phyloP scores from a whole-genome alignment of 306 rosid genomes.

The Echinosophora koreensis region DNA sequence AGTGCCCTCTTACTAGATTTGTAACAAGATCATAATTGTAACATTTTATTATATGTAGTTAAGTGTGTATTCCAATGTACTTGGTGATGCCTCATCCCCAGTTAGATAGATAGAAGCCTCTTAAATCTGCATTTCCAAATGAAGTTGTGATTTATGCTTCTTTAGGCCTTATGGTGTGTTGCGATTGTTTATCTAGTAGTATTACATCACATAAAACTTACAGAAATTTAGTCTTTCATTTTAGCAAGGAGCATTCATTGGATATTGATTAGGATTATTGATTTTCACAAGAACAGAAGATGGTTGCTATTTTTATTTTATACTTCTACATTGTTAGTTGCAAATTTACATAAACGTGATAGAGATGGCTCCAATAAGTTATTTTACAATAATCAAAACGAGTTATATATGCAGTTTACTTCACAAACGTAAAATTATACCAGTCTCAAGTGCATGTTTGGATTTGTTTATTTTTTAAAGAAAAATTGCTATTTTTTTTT shows the following conservation, averaged over 20 bases:
- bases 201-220: conserved; percentile 4
- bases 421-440: too few species aligned
- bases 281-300: conserved; percentile 16
- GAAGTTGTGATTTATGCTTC: conserved; percentile 42
- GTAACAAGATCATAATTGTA: conserved; percentile 53
- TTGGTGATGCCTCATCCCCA: conserved; percentile 26
- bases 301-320: background rate
- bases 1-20: conserved; percentile 40
- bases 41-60: conserved; percentile 37
- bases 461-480: too few species aligned
- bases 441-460: too few species aligned
- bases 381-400: too few species aligned
- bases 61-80: conserved; percentile 39
- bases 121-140: conserved; percentile 45
- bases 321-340: background rate
- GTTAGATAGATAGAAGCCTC: conserved; percentile 18
- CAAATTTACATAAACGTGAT: background rate
- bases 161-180: conserved; percentile 41
- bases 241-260: conserved; percentile 13
- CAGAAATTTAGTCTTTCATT: conserved; percentile 1
- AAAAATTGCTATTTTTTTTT: too few species aligned
- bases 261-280: conserved; percentile 5
- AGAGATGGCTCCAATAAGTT: background rate
- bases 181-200: conserved; percentile 19
- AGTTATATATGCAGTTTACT: too few species aligned